phyloP scores from a whole-genome alignment of 2,329 filamentous ascomycete species.

The Intubia oerlemansii region DNA sequence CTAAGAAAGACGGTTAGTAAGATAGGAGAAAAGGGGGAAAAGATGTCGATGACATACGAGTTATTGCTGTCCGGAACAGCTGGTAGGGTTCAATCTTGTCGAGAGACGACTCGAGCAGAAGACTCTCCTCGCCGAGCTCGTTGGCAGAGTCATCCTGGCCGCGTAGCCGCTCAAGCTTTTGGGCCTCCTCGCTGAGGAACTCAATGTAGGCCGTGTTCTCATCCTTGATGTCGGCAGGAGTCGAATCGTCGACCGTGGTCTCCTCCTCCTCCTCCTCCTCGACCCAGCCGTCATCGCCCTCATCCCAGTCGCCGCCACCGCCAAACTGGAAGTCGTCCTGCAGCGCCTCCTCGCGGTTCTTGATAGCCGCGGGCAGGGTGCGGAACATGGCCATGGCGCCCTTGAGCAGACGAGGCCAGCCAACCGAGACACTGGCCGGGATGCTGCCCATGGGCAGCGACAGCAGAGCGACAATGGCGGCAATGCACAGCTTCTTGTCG shows the following conservation, averaged over 20 bases:
- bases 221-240: constrained; percentile 48
- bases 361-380: constrained; percentile 68
- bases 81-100: constrained; percentile 91
- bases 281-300: constrained; percentile 64
- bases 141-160: constrained; percentile 53
- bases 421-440: constrained; percentile 78
- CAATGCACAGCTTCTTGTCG: constrained; percentile 96
- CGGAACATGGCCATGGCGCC: constrained; percentile 85
- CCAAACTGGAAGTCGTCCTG: constrained; percentile 68
- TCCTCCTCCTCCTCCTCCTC: constrained; percentile 35
- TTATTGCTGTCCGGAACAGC: constrained; percentile 61
- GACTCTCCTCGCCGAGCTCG: constrained; percentile 81
- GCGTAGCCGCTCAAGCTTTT: constrained; percentile 56
- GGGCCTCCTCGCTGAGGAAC: constrained; percentile 84
- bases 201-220: constrained; percentile 90
- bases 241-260: constrained; percentile 1
- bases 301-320: constrained; percentile 58
- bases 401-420: constrained; percentile 77
- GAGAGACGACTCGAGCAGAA: constrained; percentile 74
- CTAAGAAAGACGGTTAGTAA: constrained; percentile 22
- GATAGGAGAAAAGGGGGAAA: background rate
- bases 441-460: constrained; percentile 63
- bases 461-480: constrained; percentile 73
- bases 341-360: constrained; percentile 81
- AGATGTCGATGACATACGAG: constrained; percentile 44